Evolutionary conservation across 805 yeast species (phyloP).

Genomic region (Monosporozyma solicola): DNA sequence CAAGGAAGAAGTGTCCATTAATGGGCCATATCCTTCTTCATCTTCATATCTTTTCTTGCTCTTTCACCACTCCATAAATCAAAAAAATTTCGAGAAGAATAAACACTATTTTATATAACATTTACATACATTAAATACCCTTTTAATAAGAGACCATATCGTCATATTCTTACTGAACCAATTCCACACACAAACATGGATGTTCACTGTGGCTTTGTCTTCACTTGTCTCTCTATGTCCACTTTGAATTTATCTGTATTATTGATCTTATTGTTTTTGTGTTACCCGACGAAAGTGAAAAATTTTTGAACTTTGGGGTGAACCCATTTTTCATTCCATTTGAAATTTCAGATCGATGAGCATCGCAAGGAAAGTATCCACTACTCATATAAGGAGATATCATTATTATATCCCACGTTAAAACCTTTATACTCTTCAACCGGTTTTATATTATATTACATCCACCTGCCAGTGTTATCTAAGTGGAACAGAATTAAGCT

Average conservation of each 20-base stretch:
- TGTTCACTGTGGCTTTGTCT: background rate
- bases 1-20: slow-evolving; percentile 27
- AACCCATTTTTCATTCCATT: background rate
- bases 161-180: too few species aligned
- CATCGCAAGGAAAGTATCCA: background rate
- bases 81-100: background rate
- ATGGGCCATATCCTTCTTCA: background rate
- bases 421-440: background rate
- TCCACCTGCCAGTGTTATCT: background rate
- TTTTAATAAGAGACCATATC: too few species aligned
- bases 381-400: background rate
- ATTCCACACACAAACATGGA: background rate
- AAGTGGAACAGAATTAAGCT: background rate
- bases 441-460: background rate
- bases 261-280: background rate
- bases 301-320: slow-evolving; percentile 3
- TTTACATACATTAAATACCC: background rate
- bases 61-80: background rate
- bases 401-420: background rate
- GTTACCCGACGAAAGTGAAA: slow-evolving; percentile 3
- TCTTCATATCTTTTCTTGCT: background rate
- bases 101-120: background rate
- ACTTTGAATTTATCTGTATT: background rate
- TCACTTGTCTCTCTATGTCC: background rate
- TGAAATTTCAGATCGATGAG: slow-evolving; percentile 2